Evolutionary conservation across 768 basidiomycete species (phyloP).

Genomic region (Stropharia rugosoannulata): DNA sequence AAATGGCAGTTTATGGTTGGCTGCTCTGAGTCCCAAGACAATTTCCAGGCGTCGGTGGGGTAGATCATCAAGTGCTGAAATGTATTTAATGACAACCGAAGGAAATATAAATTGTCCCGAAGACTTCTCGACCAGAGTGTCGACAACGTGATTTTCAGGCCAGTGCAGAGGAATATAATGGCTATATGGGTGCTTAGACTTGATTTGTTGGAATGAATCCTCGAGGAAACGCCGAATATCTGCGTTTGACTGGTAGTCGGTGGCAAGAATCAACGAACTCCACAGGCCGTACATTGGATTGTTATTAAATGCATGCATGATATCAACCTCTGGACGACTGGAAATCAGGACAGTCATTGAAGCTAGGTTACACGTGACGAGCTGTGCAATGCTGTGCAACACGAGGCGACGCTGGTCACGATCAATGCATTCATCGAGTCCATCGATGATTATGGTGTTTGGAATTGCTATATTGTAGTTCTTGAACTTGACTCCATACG

Average conservation of each 20-base stretch:
- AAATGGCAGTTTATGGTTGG: neutral
- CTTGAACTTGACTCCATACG: neutral
- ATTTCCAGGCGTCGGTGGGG: neutral
- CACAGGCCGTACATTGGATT: neutral
- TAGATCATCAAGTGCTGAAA: neutral
- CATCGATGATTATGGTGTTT: constrained; percentile 6
- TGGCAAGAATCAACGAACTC: constrained; percentile 4
- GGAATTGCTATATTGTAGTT: neutral
- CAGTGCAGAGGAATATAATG: neutral
- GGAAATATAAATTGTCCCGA: constrained; percentile 26
- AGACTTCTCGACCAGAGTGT: constrained; percentile 19
- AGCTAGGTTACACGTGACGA: neutral
- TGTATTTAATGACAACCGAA: constrained; percentile 8
- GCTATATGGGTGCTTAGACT: neutral
- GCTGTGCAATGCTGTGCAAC: neutral
- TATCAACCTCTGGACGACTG: constrained; percentile 6
- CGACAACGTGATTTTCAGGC: constrained; percentile 4
- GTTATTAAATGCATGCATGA: constrained; percentile 3
- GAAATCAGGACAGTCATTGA: constrained; percentile 7
- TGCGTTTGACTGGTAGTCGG: constrained; percentile 1
- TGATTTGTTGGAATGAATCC: constrained; percentile 6
- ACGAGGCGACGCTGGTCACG: neutral
- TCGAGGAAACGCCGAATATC: constrained; percentile 9
- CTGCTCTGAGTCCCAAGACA: neutral
- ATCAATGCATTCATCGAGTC: constrained; percentile 10